A percentile compares a stretch with the other conserved stretches of the same genome.
These are phyloP conservation scores for Colletotrichum sublineola DNA, from an alignment of 2,329 filamentous ascomycete genomes.

Conservation along the genomic window DNA sequence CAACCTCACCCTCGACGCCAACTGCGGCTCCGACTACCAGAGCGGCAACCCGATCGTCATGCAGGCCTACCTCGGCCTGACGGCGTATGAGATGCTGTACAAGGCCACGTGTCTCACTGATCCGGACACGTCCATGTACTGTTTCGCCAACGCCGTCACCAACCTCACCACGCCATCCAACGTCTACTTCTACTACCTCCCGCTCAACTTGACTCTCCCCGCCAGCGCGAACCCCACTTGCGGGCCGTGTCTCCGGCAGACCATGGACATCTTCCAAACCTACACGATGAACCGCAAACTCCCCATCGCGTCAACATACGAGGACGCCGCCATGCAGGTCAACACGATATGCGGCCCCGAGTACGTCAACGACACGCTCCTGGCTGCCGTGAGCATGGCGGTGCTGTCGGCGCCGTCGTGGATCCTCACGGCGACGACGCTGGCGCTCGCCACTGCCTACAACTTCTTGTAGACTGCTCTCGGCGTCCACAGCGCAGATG, in stretches of 20 bases:
- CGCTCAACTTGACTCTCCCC: conserved; percentile 80
- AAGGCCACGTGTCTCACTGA: conserved; percentile 84
- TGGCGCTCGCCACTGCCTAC: conserved; percentile 21
- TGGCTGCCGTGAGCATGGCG: conserved; percentile 49
- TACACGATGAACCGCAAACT: conserved; percentile 76
- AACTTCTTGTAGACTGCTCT: conserved; percentile 12
- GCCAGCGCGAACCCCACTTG: conserved; percentile 79
- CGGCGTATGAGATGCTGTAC: conserved; percentile 83
- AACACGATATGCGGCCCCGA: conserved; percentile 73
- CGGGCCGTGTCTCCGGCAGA: conserved; percentile 79
- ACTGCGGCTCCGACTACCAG: conserved; percentile 80
- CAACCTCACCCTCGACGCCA: conserved; percentile 70
- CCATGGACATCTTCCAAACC: conserved; percentile 83
- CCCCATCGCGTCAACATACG: conserved; percentile 78
- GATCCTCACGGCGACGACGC: conserved; percentile 15
- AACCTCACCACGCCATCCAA: conserved; percentile 79
- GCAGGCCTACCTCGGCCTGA: conserved; percentile 81
- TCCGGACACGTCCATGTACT: conserved; percentile 75
- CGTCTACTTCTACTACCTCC: conserved; percentile 87
- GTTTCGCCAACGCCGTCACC: conserved; percentile 86
- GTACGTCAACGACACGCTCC: conserved; percentile 70
- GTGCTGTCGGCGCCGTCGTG: conserved; percentile 40
- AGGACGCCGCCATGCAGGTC: conserved; percentile 77
- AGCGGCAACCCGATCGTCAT: conserved; percentile 77
- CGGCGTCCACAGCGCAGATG: background rate